Percentiles rank a stretch among this genome's conserved stretches.
phyloP scores from a whole-genome alignment of 495 filamentous ascomycete species.

The Massariosphaeria phaeospora region DNA sequence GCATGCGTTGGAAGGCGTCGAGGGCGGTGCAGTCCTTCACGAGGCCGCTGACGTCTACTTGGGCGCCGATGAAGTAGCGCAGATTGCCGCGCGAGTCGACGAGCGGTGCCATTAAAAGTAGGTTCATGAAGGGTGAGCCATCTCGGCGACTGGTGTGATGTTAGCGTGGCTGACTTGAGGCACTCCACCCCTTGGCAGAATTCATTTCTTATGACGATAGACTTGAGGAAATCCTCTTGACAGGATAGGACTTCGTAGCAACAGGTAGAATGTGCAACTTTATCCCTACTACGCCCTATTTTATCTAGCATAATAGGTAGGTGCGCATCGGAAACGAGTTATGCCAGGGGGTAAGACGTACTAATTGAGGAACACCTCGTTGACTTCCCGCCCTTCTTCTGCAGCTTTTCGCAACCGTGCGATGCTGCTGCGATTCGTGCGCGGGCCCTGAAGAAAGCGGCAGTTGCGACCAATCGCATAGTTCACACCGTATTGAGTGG shows the following conservation, averaged over 20 bases:
- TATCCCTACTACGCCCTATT: no score
- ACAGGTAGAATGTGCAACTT: no score
- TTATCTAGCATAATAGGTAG: neutral
- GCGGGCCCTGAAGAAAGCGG: conserved; percentile 57
- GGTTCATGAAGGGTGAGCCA: conserved; percentile 65
- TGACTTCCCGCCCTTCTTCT: conserved; percentile 53
- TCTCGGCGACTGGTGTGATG: conserved; percentile 49
- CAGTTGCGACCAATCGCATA: conserved; percentile 57
- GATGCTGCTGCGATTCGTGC: conserved; percentile 50
- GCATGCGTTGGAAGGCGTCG: conserved; percentile 49
- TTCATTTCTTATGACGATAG: no score
- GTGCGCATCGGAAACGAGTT: no score
- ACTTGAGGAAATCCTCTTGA: no score
- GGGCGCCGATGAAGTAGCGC: conserved; percentile 61
- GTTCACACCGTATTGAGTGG: conserved; percentile 55
- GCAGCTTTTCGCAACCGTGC: conserved; percentile 53
- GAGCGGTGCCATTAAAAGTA: conserved; percentile 60
- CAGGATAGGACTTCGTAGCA: no score
- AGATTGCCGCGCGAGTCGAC: conserved; percentile 56
- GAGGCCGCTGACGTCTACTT: conserved; percentile 61
- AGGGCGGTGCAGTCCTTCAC: conserved; percentile 57
- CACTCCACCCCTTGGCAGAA: no score
- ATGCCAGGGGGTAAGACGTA: no score
- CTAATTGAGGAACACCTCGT: conserved; percentile 65
- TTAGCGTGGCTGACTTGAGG: conserved; percentile 17